These are phyloP conservation scores for Waitea zeae DNA, from an alignment of 1,284 basidiomycete species.

Conservation along the genomic window DNA sequence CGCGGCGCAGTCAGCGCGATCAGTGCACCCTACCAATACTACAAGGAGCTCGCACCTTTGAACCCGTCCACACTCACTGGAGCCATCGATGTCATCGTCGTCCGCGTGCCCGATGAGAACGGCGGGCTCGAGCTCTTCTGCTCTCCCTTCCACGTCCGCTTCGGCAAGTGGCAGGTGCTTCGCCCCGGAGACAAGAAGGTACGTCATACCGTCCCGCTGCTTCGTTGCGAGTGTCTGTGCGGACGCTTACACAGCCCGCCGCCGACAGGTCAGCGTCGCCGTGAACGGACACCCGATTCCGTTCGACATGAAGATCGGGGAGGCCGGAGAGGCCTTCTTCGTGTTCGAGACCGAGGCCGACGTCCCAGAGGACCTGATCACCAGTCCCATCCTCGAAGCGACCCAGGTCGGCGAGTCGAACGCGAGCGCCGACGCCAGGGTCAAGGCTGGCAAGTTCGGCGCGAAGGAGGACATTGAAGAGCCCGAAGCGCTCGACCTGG, in stretches of 20 bases:
- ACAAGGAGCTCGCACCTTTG: constrained; percentile 61
- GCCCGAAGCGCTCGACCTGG: constrained; percentile 48
- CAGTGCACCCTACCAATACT: constrained; percentile 70
- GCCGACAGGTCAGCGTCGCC: constrained; percentile 57
- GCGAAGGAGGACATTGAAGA: constrained; percentile 25
- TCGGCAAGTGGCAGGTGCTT: constrained; percentile 95
- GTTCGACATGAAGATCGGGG: constrained; percentile 97
- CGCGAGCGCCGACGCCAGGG: constrained; percentile 5
- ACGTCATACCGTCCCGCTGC: constrained; percentile 9
- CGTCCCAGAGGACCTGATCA: constrained; percentile 86
- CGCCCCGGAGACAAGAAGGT: constrained; percentile 91
- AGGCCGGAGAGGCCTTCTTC: constrained; percentile 98
- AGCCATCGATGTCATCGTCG: constrained; percentile 94
- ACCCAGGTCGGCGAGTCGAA: constrained; percentile 26
- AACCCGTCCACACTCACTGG: constrained; percentile 92
- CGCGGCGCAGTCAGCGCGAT: constrained; percentile 69
- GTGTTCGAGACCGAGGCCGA: constrained; percentile 95
- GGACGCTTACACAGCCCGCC: neutral
- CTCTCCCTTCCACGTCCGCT: constrained; percentile 95
- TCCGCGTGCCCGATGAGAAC: constrained; percentile 50
- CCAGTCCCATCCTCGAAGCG: constrained; percentile 73
- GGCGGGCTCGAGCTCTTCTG: constrained; percentile 66
- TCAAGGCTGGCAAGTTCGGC: constrained; percentile 22
- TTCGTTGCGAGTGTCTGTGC: neutral
- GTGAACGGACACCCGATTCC: constrained; percentile 75